Evolutionary conservation across 305 asterid species (phyloP), one percentile per base, ranked within the genome.

Genomic region (Fraxinus xanthoxyloides): DNA sequence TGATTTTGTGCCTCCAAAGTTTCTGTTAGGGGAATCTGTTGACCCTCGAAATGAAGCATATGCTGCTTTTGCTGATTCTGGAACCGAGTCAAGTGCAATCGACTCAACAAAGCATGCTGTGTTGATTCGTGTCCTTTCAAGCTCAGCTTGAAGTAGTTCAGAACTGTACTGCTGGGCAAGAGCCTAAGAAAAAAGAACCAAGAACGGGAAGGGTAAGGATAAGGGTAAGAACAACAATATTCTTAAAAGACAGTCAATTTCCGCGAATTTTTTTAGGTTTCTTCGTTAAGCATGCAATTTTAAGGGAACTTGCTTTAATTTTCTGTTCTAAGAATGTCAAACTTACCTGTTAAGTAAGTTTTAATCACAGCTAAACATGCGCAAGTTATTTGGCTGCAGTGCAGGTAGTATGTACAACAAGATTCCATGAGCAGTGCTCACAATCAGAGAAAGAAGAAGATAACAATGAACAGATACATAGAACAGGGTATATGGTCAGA

Each of bases 31-130:
- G 70, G 98, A 94, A 83, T 91, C 97, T 89, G 87, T 75, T 4
- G 95, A 81, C 77, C 92, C 97, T 79, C 97, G 88, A 46, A 93
- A 96, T 21, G 99, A 96, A 77, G 98, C 98, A 83, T 93, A 92
- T 4, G 98, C 97, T 76, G 95, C 95, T 90, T 92, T 96, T 7
- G 98, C 99, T 9, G 98, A 92, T 89, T 94, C 98, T 21, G 99
- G 98, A 74, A 93, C 93, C 0, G 97, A 87, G 82, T 91, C 98
- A 78, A 87, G 80, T 12, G 98, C 92, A 35, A 90, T 88, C 1
- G 97, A 87, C 85, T 94, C 99, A 76, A 94, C 93, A 73, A 96
- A 96, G 89, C 99, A 96, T 46, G 98, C 98, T 3, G 99, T 91
- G 84, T 96, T 96, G 79, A 96, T 90, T 81, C 98, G 85, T 2